Base-by-base conservation (phyloP, 257 asterid genomes). In the Solanum okadae region DNA sequence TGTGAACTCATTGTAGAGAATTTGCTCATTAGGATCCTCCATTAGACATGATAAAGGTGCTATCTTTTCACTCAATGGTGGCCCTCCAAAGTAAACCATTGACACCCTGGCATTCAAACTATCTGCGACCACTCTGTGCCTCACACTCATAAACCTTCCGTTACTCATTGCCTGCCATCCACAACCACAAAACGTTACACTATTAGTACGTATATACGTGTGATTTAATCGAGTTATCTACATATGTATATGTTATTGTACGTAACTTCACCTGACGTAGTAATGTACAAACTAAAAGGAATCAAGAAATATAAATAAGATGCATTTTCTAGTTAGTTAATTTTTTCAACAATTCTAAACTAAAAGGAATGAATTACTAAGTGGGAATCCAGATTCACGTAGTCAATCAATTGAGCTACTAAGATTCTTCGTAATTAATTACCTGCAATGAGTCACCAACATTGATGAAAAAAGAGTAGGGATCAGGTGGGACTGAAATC, bases 401-500 rank as follows among this genome's bases (percentile, higher is more conserved):
- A 10, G 71, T 63, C 3, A 63, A 63, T 23, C 71, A 63, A 4
- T 5, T n/a, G 16, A 23, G 8, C 71, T 63, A 63, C 16, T 63
- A 4, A n/a, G 65, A 52, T 18, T 52, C 7, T 8, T 56, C n/a
- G n/a, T 56, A 56, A 56, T 56, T 6, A 56, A 52, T 52, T 71
- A 86, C 81, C 67, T 86, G 84, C 23, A 86, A 67, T 31, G 81
- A 40, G 83, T 86, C 88, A 23, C 83, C 88, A 23, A 86, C 67
- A 71, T 68, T 42, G 40, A 70, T 46, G 68, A 68, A 40, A 37
- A 86, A 68, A 6, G 88, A 86, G 79, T 38, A 3, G 14, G 73
- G 81, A 68, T 86, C 88, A 86, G 88, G 81, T 68, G 88, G 88
- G 31, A 86, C 88, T 35, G 88, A 68, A 11, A 86, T 15, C 88